Evolutionary conservation across 192 early-diverging fungal genomes (phyloP), one percentile per base, ranked within the genome.

Genomic region (Geranomyces variabilis): DNA sequence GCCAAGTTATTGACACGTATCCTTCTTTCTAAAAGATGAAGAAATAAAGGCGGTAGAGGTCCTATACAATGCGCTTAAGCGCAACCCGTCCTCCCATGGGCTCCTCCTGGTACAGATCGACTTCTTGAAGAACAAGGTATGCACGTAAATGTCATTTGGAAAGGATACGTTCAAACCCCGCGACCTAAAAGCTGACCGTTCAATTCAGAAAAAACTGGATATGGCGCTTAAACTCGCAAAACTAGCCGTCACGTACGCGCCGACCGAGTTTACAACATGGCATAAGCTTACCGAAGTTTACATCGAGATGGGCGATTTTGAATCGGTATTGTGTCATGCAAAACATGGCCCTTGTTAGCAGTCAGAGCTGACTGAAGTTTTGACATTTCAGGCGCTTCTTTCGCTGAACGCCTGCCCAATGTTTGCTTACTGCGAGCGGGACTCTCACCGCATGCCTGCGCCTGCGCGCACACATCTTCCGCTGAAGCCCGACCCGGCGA

Each of bases 331-430:
- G n/a, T n/a, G n/a, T n/a, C n/a, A 10, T 41, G 36, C 36, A 41
- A 3, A 10, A 10, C 36, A 41, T 41, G 10, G 83, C 63, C 24
- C 0, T 28, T 19, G 22, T 48, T 30, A 2, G 46, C 57, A 15
- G 26, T 0, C 14, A 59, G n/a, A 53, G 2, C 51, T 53, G 2
- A 53, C 24, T 53, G 3, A 15, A 53, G 69, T 21, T 29, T 10
- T 19, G 3, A 30, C 9, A 10, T 19, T 49, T 36, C 74, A 90
- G 88, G 97, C 97, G 21, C 83, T 99, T 14, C 83, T 99, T 66
- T 92, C 96, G 0, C 87, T 99, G 67, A 99, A 99, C 77, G 93
- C 96, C 17, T 99, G 97, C 77, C 97, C 97, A 10, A 99, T 99
- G 97, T 98, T 97, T 75, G 94, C 96, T 0, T 96, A 81, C 68